Evolutionary conservation across 768 basidiomycete genomes (phyloP).

Genomic region (Tylopilus felleus): DNA sequence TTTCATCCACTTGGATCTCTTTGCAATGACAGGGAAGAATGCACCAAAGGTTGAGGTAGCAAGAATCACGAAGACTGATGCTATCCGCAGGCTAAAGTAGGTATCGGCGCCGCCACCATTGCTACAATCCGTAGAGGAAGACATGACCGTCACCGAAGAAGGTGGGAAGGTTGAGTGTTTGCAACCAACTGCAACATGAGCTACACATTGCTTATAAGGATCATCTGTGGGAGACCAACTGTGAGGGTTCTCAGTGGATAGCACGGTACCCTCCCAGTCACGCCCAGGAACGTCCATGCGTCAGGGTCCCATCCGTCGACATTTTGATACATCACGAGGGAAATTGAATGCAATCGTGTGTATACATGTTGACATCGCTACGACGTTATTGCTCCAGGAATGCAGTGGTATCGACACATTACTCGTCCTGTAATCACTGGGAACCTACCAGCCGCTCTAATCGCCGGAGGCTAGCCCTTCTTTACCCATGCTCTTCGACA

Average conservation of each 20-base stretch:
- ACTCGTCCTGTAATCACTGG: background rate
- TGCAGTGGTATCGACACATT: background rate
- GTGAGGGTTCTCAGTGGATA: conserved; percentile 25
- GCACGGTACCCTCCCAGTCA: conserved; percentile 24
- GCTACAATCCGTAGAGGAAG: conserved; percentile 39
- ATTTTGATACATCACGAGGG: background rate
- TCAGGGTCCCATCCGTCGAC: background rate
- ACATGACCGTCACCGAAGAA: conserved; percentile 16
- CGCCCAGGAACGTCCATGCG: background rate
- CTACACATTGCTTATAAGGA: background rate
- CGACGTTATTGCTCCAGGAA: background rate
- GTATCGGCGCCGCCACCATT: conserved; percentile 49
- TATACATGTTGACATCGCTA: background rate
- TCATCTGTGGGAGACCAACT: conserved; percentile 18
- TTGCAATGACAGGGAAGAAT: conserved; percentile 68
- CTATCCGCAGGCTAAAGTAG: conserved; percentile 56
- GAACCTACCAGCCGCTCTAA: background rate
- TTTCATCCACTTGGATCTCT: conserved; percentile 45
- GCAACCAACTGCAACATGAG: background rate
- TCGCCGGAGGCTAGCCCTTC: conserved; percentile 10
- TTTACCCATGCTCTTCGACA: conserved; percentile 25
- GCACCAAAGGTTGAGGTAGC: conserved; percentile 56
- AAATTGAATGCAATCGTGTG: background rate
- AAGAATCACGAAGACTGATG: conserved; percentile 72
- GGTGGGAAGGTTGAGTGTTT: background rate